Evolutionary conservation across 305 asterid genomes (phyloP).

Genomic region (Solanum hybrid): DNA sequence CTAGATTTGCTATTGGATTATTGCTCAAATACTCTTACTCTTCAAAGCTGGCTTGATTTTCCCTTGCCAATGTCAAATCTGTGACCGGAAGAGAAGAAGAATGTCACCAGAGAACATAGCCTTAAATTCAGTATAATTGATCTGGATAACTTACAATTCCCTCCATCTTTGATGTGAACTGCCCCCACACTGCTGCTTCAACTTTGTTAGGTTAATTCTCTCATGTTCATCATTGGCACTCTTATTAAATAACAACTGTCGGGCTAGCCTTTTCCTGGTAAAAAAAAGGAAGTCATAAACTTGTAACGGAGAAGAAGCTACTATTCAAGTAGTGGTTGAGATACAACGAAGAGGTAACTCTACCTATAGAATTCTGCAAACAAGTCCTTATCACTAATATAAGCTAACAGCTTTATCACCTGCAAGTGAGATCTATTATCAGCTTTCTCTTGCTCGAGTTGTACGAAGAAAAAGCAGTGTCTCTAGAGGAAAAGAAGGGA

Average conservation of each 20-base stretch:
- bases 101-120: background rate
- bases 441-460: background rate
- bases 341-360: background rate
- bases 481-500: background rate
- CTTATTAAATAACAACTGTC: conserved; percentile 83
- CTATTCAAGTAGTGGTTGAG: background rate
- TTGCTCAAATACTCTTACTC: conserved; percentile 68
- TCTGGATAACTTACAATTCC: conserved; percentile 67
- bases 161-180: conserved; percentile 97
- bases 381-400: conserved; percentile 85
- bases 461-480: background rate
- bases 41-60: conserved; percentile 79
- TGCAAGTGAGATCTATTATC: conserved; percentile 21
- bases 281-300: background rate
- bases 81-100: conserved; percentile 41
- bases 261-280: conserved; percentile 83
- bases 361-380: conserved; percentile 94
- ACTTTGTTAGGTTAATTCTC: conserved; percentile 82
- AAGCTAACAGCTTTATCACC: conserved; percentile 91
- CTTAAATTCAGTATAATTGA: background rate
- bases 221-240: conserved; percentile 98
- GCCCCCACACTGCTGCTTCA: conserved; percentile 99
- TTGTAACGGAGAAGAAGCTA: background rate
- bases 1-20: conserved; percentile 62
- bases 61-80: conserved; percentile 91